Evolutionary conservation across 345 rosid species (phyloP).

Genomic region (Microcos paniculata): DNA sequence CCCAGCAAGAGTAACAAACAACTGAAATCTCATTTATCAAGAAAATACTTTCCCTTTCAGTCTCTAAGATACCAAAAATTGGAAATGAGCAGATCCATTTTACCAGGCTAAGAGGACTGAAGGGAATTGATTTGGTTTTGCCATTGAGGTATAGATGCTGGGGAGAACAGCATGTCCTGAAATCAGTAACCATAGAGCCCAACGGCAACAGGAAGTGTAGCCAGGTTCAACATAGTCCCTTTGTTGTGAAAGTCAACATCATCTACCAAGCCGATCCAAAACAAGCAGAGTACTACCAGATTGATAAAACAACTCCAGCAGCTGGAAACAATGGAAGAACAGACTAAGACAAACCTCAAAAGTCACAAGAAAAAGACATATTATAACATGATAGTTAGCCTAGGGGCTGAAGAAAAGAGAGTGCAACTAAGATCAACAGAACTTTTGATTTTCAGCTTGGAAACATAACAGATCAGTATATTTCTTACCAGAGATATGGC

Average conservation of each 20-base stretch:
- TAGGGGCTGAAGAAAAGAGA: neutral
- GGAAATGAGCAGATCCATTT: neutral
- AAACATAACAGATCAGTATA: neutral
- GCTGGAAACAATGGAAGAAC: slow-evolving; percentile 41
- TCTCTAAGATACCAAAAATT: neutral
- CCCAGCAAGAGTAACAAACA: neutral
- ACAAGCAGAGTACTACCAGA: slow-evolving; percentile 82
- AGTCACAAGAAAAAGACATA: too few relatives aligned
- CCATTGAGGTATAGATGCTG: slow-evolving; percentile 92
- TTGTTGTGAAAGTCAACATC: slow-evolving; percentile 63
- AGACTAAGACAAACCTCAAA: slow-evolving; percentile 15
- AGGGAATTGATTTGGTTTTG: slow-evolving; percentile 63
- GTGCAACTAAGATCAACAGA: neutral
- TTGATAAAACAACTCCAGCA: slow-evolving; percentile 92
- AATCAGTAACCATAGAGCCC: slow-evolving; percentile 98
- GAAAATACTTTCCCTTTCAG: neutral
- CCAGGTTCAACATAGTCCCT: slow-evolving; percentile 61
- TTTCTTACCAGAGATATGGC: slow-evolving; percentile 79
- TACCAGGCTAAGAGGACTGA: slow-evolving; percentile 77
- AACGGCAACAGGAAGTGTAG: slow-evolving; percentile 84
- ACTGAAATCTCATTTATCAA: neutral
- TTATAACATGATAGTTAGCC: neutral
- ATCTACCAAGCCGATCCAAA: slow-evolving; percentile 89
- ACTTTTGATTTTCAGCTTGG: neutral
- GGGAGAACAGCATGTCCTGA: slow-evolving; percentile 98